A percentile compares a stretch with the other conserved stretches of the same genome.
phyloP scores from a whole-genome alignment of 441 rosid species.

The Breynia disticha region DNA sequence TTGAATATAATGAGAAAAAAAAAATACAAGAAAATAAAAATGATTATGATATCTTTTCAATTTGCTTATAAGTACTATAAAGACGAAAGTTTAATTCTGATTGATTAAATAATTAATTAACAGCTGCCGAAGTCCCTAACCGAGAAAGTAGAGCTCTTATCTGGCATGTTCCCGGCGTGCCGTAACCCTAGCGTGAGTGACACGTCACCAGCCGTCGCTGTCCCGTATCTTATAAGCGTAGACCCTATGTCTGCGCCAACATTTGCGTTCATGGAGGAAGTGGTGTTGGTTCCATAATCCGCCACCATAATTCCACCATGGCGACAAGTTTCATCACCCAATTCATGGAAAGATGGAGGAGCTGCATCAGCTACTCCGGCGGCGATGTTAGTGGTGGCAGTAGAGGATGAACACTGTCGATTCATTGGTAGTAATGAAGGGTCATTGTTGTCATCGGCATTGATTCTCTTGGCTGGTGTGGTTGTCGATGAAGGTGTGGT shows the following conservation, averaged over 20 bases:
- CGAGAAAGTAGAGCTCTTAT: constrained; percentile 59
- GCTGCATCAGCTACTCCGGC: constrained; percentile 8
- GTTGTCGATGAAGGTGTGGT: constrained; percentile 20
- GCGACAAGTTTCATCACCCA: constrained; percentile 28
- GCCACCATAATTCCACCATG: constrained; percentile 24
- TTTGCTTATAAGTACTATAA: background rate
- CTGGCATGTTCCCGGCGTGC: constrained; percentile 73
- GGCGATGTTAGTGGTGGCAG: constrained; percentile 11
- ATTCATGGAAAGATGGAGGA: constrained; percentile 26
- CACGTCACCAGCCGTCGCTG: constrained; percentile 65
- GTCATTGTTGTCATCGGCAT: constrained; percentile 57
- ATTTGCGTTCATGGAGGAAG: constrained; percentile 17
- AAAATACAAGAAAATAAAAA: background rate
- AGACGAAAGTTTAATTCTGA: background rate
- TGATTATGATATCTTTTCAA: background rate
- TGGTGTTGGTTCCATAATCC: constrained; percentile 35
- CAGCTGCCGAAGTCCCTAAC: constrained; percentile 71
- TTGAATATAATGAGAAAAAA: constrained; percentile 10
- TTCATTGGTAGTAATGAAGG: constrained; percentile 33
- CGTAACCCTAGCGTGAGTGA: constrained; percentile 95
- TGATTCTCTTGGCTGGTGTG: constrained; percentile 40
- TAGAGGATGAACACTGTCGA: constrained; percentile 28
- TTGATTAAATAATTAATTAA: constrained; percentile 16
- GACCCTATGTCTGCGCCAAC: constrained; percentile 23
- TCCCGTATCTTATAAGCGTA: constrained; percentile 57